Evolutionary conservation across 306 rosid genomes (phyloP).

Genomic region (Sophora flavescens): DNA sequence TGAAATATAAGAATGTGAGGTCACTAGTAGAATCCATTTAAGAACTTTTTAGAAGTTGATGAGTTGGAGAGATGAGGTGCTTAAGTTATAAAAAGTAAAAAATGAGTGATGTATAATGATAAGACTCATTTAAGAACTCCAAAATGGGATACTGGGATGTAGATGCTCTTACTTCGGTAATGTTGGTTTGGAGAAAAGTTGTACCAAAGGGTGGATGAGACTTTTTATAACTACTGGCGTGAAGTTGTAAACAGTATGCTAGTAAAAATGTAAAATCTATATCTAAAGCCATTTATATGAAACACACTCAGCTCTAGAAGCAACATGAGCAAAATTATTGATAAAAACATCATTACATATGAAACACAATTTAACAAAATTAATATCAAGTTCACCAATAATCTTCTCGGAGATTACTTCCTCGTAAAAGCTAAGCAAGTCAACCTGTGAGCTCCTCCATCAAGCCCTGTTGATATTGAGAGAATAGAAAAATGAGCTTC

Average conservation of each 20-base stretch:
- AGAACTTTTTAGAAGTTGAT: too few species aligned
- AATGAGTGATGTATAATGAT: too few species aligned
- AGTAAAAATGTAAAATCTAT: not conserved
- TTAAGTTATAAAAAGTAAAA: too few species aligned
- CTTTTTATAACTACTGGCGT: not conserved
- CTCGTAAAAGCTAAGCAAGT: conserved; percentile 29
- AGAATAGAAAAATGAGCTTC: conserved; percentile 34
- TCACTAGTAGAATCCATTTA: too few species aligned
- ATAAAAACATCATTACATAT: not conserved
- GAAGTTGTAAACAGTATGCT: not conserved
- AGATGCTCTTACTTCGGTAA: too few species aligned
- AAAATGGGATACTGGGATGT: too few species aligned
- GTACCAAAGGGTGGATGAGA: not conserved
- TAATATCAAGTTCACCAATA: not conserved
- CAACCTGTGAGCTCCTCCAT: conserved; percentile 90
- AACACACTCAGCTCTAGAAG: conserved; percentile 2
- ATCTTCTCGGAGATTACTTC: conserved; percentile 21
- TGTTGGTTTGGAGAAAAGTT: too few species aligned
- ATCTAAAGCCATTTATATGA: not conserved
- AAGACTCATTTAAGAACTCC: too few species aligned
- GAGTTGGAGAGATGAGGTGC: too few species aligned
- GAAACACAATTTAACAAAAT: conserved; percentile 15
- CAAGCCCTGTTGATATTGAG: conserved; percentile 65
- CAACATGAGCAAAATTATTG: conserved; percentile 13
- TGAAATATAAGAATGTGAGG: too few species aligned